Percentiles rank a stretch among this genome's conserved stretches.
Conservation (phyloP, 2,329 filamentous ascomycete genomes). For the Aspergillus versicolor region DNA sequence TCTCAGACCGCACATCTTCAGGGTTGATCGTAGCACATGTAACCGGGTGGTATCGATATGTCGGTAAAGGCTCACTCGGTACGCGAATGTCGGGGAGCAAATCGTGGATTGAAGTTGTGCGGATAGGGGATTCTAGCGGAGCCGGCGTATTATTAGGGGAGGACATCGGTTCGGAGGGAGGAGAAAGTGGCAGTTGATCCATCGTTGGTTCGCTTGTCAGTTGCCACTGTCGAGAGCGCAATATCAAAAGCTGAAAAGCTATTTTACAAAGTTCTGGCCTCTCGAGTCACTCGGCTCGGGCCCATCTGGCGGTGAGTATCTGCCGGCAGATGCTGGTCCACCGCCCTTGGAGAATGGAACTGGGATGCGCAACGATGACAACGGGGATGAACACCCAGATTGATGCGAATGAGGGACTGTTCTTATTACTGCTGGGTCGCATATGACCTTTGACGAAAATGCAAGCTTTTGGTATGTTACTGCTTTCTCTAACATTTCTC, state of each 20-base stretch:
- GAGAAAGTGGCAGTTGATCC: conserved; percentile 34
- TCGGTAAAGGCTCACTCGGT: conserved; percentile 33
- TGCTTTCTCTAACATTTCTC: background rate
- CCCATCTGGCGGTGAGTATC: conserved; percentile 1
- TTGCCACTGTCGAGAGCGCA: background rate
- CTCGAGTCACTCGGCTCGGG: background rate
- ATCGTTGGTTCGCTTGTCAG: conserved; percentile 16
- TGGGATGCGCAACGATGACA: background rate
- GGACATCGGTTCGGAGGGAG: conserved; percentile 31
- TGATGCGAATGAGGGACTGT: background rate
- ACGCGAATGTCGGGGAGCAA: conserved; percentile 40
- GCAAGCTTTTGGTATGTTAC: conserved; percentile 41
- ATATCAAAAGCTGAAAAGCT: background rate
- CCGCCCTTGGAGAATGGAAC: background rate
- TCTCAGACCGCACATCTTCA: conserved; percentile 28
- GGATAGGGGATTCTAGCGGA: conserved; percentile 35
- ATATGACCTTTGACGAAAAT: conserved; percentile 24
- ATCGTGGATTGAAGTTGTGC: conserved; percentile 40
- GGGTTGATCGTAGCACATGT: conserved; percentile 37
- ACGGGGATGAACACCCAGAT: background rate
- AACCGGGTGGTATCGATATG: conserved; percentile 39
- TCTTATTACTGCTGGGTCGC: background rate
- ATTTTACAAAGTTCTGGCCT: background rate
- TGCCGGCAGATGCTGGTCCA: background rate
- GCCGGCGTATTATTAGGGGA: conserved; percentile 22